Evolutionary conservation across 257 asterid species (phyloP), one percentile per base, ranked within the genome.

Genomic region (Solanum sparsipilum): DNA sequence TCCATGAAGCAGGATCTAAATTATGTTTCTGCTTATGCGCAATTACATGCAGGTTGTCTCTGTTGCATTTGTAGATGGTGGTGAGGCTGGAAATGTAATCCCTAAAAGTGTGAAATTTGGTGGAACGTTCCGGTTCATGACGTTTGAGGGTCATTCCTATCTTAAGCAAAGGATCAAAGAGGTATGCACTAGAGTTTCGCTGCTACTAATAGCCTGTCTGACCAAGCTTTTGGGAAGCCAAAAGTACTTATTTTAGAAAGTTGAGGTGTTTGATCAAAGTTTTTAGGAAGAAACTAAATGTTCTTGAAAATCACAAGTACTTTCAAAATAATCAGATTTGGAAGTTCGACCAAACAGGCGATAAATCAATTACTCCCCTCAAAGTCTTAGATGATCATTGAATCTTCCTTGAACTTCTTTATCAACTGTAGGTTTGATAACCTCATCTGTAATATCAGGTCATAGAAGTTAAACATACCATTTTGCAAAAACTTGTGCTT

Each of bases 101-200:
- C 98, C 99, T 9, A 96, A 93, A 86, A 89, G 89, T 6, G 97
- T 95, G 20, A 90, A 90, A 46, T 94, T 95, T 87, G 98, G 98
- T 88, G 99, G 99, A 87, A 95, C 98, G 4, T 94, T 94, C 72
- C 93, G 99, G 36, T 95, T 92, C 91, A 2, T 94, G 91, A 91
- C 90, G 63, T 87, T 92, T 3, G 94, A 94, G 78, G 88, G 95
- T 36, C 83, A 70, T 79, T 86, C 94, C 67, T 89, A 92, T 91
- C 94, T 96, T 36, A 90, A 81, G 87, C 93, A 89, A 88, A 92
- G 98, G 92, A 94, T 96, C 89, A 94, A 90, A 91, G 96, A 95
- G 98, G 98, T 96, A 89, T 31, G 16, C 38, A 1, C 9, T 79
- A 25, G 68, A 81, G 29, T 29, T 81, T 1, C 3, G 1, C 84